A percentile compares a stretch with the other conserved stretches of the same genome.
These are phyloP conservation scores for Microbotryum intermedium DNA, from an alignment of 1,284 basidiomycete species.

Conservation along the genomic window DNA sequence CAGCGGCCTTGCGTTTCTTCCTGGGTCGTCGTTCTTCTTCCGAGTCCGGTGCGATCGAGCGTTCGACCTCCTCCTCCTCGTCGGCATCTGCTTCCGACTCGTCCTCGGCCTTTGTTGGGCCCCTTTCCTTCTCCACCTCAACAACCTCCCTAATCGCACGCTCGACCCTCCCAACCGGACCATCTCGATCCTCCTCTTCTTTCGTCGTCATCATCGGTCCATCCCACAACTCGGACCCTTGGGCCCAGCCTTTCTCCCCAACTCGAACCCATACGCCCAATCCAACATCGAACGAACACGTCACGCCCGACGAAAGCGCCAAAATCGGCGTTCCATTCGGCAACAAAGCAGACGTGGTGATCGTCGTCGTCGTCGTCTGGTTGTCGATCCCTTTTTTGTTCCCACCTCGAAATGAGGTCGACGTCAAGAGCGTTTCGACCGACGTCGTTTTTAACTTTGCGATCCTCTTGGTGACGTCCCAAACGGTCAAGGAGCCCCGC, in stretches of 20 bases:
- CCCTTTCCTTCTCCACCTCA: not conserved
- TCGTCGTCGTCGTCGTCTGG: constrained; percentile 41
- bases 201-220: constrained; percentile 44
- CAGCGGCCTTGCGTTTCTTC: constrained; percentile 4
- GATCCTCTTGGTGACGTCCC: constrained; percentile 47
- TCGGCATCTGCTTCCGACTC: not conserved
- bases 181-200: constrained; percentile 10
- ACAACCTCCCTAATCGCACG: constrained; percentile 33
- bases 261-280: constrained; percentile 63
- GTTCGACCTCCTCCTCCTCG: not conserved
- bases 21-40: not conserved
- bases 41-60: too few species aligned
- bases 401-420: too few species aligned
- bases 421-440: constrained; percentile 1
- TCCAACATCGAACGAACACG: constrained; percentile 63
- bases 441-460: not conserved
- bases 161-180: constrained; percentile 35
- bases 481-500: constrained; percentile 59
- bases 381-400: constrained; percentile 74
- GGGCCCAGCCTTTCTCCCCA: constrained; percentile 67
- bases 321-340: constrained; percentile 70
- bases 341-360: constrained; percentile 56
- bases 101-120: not conserved
- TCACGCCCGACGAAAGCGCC: constrained; percentile 60
- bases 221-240: constrained; percentile 73